These are phyloP conservation scores for Corchorus capsularis DNA, from an alignment of 345 rosid species.

Conservation along the genomic window DNA sequence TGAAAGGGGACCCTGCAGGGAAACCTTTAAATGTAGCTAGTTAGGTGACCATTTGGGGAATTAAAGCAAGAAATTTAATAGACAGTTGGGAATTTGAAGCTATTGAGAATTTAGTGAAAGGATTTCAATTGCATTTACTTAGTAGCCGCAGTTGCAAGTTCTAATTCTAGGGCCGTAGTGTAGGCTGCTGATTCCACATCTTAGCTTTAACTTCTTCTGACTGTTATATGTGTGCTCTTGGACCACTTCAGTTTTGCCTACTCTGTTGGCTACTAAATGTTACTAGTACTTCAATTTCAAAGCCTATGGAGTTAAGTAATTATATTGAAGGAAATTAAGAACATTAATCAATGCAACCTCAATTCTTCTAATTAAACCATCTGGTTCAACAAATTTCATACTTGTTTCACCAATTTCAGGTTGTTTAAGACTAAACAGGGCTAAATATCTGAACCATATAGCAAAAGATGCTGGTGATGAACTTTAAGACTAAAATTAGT, in stretches of 20 bases:
- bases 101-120: slow-evolving; percentile 15
- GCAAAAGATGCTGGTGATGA: neutral
- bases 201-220: neutral
- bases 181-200: neutral
- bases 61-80: slow-evolving; percentile 22
- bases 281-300: neutral
- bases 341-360: neutral
- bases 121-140: slow-evolving; percentile 21
- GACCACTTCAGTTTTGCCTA: neutral
- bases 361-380: neutral
- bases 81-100: slow-evolving; percentile 28
- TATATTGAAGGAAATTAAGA: neutral
- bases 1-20: neutral
- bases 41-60: slow-evolving; percentile 27
- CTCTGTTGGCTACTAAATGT: neutral
- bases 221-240: neutral
- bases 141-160: neutral
- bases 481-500: no score
- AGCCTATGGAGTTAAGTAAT: neutral
- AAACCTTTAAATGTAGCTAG: slow-evolving; percentile 5
- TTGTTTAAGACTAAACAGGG: neutral
- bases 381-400: neutral
- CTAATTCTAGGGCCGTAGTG: neutral
- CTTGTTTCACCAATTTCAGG: neutral
- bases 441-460: neutral